A percentile compares a stretch with the other conserved stretches of the same genome.
Conservation (phyloP, 2,329 filamentous ascomycete species). For the Ophiostoma sp. region DNA sequence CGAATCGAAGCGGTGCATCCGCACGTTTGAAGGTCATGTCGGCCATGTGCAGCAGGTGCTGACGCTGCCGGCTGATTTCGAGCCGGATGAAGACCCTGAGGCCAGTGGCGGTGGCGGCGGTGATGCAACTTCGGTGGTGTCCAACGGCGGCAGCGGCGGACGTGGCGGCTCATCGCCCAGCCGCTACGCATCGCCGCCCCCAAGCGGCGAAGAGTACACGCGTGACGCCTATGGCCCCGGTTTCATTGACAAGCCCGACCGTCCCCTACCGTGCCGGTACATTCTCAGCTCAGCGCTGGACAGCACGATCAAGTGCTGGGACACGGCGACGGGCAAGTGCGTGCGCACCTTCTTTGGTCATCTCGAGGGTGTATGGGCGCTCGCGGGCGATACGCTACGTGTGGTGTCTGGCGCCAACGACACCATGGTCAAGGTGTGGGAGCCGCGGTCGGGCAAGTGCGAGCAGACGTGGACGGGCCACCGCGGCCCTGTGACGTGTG, state of each 20-base stretch:
- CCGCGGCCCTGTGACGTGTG: constrained; percentile 84
- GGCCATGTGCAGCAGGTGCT: constrained; percentile 92
- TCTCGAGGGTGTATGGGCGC: constrained; percentile 90
- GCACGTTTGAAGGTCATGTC: constrained; percentile 78
- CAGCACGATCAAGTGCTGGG: constrained; percentile 88
- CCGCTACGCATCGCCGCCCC: constrained; percentile 27
- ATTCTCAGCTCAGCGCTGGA: constrained; percentile 92
- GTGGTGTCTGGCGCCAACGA: constrained; percentile 89
- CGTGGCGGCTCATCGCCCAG: constrained; percentile 30
- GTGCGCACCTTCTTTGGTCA: constrained; percentile 94
- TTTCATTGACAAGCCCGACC: constrained; percentile 56
- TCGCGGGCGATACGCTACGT: constrained; percentile 47
- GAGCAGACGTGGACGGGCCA: constrained; percentile 91
- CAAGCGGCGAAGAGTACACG: constrained; percentile 35
- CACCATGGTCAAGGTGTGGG: constrained; percentile 92
- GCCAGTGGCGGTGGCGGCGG: constrained; percentile 38
- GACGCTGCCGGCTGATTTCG: constrained; percentile 78
- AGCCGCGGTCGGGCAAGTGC: constrained; percentile 83
- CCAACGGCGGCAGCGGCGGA: constrained; percentile 42
- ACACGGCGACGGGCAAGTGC: constrained; percentile 73
- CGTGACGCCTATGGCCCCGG: constrained; percentile 55
- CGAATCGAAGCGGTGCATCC: constrained; percentile 73
- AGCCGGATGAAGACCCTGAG: constrained; percentile 66
- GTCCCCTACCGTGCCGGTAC: constrained; percentile 76
- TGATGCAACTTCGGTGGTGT: constrained; percentile 48